Base-by-base conservation (phyloP, 805 yeast genomes). In the Spathaspora sp. region DNA sequence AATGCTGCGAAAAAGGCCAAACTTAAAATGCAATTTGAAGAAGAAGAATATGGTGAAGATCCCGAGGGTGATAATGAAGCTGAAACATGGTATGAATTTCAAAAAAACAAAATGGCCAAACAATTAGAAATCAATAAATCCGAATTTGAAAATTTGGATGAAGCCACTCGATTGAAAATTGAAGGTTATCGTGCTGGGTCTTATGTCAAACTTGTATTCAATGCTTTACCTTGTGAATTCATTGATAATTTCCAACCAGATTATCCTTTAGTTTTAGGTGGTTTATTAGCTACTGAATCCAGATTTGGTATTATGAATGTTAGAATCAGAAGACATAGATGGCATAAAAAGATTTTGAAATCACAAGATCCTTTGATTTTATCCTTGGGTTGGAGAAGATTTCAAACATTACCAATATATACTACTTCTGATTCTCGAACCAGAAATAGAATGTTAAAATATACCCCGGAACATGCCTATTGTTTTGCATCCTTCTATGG, bases 371-470 rank as follows among this genome's bases (percentile, higher is more conserved):
- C 99, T 1, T 77, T 96, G 57, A 90, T 94, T 50, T 67, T 94
- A 47, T 93, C 98, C 0, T 72, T 94, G 43, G 99, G 99, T 39
- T 94, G 99, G 99, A 84, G 99, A 75, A 80, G 99, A 68, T 96
- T 94, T 75, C 99, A 94, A 70, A 92, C 99, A 0, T 73, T 93
- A 50, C 99, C 99, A 8, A 80, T 94, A 23, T 94, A 92, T 67
- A 92, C 99, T 3, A 94, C 99, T 0, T 84, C 96, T 6, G 99
- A 94, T 69, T 94, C 99, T 6, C 81, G 99, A 72, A 94, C 99
- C 12, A 82, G 99, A 76, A 93, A 92, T 63, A 86, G 99, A 74
- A 89, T 94, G 97, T 79, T 94, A 72, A 94, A 94, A 66, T 94
- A 94, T 67, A 94, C 99, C 0, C 99, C 99, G 7, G 99, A 94